phyloP scores from a whole-genome alignment of 164 flowering plant species.

The Magnolia officinalis region DNA sequence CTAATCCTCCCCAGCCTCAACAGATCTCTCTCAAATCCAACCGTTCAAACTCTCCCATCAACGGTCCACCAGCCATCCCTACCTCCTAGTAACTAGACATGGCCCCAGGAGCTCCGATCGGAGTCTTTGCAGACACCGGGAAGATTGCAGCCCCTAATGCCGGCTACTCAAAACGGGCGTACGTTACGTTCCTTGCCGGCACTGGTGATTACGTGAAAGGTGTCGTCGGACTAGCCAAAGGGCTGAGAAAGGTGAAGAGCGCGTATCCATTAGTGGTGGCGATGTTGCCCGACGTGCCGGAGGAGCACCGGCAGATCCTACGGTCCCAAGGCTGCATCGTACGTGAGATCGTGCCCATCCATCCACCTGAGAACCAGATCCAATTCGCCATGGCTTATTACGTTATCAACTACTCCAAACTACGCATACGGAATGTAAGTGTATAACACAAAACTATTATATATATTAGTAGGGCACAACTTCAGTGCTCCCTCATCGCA shows the following conservation, averaged over 20 bases:
- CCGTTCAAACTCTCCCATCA: neutral
- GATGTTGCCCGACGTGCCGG: conserved; percentile 22
- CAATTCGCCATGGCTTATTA: conserved; percentile 18
- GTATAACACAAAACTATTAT: neutral
- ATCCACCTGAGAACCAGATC: conserved; percentile 19
- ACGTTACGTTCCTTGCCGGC: conserved; percentile 23
- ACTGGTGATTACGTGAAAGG: conserved; percentile 24
- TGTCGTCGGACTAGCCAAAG: conserved; percentile 22
- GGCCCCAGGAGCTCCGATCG: conserved; percentile 40
- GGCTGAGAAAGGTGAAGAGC: conserved; percentile 19
- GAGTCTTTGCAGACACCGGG: conserved; percentile 18
- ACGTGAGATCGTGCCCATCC: conserved; percentile 20
- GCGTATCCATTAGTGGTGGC: conserved; percentile 23
- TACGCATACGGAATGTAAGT: conserved; percentile 22
- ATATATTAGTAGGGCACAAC: no score
- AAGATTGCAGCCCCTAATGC: conserved; percentile 20
- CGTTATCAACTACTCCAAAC: conserved; percentile 24
- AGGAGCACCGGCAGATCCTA: conserved; percentile 19
- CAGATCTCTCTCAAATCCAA: neutral
- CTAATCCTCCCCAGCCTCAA: neutral
- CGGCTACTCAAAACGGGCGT: conserved; percentile 21
- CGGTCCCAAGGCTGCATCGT: conserved; percentile 21
- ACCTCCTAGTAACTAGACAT: conserved; percentile 8
- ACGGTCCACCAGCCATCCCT: neutral
- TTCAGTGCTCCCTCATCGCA: no score